These are phyloP conservation scores for Fraxinus albicans DNA, from an alignment of 305 asterid species.

Conservation along the genomic window DNA sequence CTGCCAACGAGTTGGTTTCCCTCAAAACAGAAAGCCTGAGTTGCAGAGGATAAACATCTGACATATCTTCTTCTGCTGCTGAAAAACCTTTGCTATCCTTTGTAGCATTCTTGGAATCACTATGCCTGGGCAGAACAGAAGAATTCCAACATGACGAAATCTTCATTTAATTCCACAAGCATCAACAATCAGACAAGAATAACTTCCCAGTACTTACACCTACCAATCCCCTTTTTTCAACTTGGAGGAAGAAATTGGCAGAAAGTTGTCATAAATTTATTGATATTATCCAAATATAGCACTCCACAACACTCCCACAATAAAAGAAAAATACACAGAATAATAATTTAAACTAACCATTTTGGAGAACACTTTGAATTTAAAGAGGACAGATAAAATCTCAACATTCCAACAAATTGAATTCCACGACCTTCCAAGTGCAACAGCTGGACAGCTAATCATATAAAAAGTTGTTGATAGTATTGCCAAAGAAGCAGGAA, in stretches of 20 bases:
- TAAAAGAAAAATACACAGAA: neutral
- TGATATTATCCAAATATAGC: conserved; percentile 9
- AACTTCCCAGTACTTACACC: conserved; percentile 18
- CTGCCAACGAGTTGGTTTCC: conserved; percentile 65
- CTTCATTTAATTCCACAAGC: conserved; percentile 17
- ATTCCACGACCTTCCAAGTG: conserved; percentile 24
- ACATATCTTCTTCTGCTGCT: conserved; percentile 76
- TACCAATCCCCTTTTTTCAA: conserved; percentile 16
- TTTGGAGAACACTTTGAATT: neutral
- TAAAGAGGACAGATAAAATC: neutral
- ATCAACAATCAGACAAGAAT: neutral
- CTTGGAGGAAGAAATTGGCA: neutral
- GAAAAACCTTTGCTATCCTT: conserved; percentile 59
- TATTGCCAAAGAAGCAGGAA: conserved; percentile 13
- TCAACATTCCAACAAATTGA: conserved; percentile 11
- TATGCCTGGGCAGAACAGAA: conserved; percentile 63
- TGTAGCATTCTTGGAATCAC: conserved; percentile 58
- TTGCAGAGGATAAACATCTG: conserved; percentile 91
- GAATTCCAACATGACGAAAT: conserved; percentile 14
- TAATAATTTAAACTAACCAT: neutral
- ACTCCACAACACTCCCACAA: neutral
- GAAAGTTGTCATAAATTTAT: conserved; percentile 15
- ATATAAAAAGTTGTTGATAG: conserved; percentile 15
- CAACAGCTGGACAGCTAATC: conserved; percentile 11
- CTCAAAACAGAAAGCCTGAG: conserved; percentile 73